Conservation (phyloP, 495 filamentous ascomycete species). For the Tricharina praecox region DNA sequence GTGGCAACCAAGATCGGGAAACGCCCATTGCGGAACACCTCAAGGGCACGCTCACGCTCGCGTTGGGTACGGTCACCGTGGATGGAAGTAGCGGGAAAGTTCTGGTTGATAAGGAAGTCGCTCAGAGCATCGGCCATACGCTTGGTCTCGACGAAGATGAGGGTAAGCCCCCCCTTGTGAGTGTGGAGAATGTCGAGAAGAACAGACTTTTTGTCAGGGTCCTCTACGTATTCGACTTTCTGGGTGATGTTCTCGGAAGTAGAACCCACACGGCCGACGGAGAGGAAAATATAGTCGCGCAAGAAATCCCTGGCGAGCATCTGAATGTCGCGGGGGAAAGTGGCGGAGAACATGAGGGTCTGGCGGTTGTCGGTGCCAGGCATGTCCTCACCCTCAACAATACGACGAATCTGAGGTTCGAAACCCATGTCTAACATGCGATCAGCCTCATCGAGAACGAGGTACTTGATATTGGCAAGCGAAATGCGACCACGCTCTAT, state of each 20-base stretch:
- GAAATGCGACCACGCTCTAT: constrained; percentile 44
- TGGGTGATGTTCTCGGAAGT: constrained; percentile 67
- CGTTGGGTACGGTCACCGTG: constrained; percentile 73
- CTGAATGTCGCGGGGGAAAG: constrained; percentile 64
- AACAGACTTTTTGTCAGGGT: constrained; percentile 45
- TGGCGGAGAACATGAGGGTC: constrained; percentile 90
- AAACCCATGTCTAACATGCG: constrained; percentile 52
- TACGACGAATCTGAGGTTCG: constrained; percentile 30
- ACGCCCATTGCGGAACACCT: constrained; percentile 54
- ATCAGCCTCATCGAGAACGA: constrained; percentile 90
- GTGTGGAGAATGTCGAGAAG: constrained; percentile 56
- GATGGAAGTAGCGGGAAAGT: constrained; percentile 68
- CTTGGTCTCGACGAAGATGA: constrained; percentile 82
- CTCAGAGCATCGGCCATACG: constrained; percentile 60
- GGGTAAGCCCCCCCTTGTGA: constrained; percentile 53
- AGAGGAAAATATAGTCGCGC: constrained; percentile 52
- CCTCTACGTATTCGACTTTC: constrained; percentile 47
- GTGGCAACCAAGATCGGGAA: constrained; percentile 72
- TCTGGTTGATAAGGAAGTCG: constrained; percentile 66
- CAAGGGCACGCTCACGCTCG: constrained; percentile 87
- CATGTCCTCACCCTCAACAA: constrained; percentile 26
- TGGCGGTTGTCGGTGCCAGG: constrained; percentile 68
- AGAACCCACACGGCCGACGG: constrained; percentile 69
- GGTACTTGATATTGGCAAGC: constrained; percentile 36
- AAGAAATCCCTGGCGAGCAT: constrained; percentile 60